Evolutionary conservation across 805 yeast species (phyloP), one percentile per base, ranked within the genome.

Genomic region (Yarrowia alimentaria): DNA sequence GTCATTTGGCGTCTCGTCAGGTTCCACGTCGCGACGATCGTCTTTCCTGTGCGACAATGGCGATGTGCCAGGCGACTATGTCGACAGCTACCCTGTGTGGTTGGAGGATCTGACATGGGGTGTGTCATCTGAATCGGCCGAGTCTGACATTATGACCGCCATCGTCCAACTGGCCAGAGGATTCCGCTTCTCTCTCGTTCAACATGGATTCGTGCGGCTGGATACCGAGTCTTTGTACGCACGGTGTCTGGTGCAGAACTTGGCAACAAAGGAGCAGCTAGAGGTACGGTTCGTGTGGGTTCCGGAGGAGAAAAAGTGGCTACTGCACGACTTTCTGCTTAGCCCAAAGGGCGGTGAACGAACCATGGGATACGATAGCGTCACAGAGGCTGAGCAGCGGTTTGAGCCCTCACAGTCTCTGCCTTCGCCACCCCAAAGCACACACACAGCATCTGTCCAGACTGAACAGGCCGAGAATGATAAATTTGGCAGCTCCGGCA

Each of bases 81-180:
- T 19, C 19, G 37, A 30, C 22, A 16, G 22, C 11, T 43, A 30
- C n/a, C 50, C 50, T 4, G 29, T 37, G 13, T 43, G 50, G 50
- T n/a, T 43, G 28, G 37, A 30, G n/a, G 30, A 43, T 13, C 29
- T 43, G 29, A 31, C 37, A 17, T 43, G 50, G 50, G 47, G 47
- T 9, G 33, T 28, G 24, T 40, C 47, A 4, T 20, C 50, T 2
- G 37, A 43, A 6, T 19, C 14, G 14, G 22, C 12, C 3, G 50
- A 30, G 14, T 10, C 50, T 1, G 33, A 26, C 24, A 28, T 40
- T 6, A 40, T 40, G 25, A 18, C 24, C 4, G 33, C 6, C 5
- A 33, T 40, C 3, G 37, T 24, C 8, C 28, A 30, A 3, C 26
- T 43, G n/a, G 50, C 50, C 1, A n/a, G 30, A 11, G 28, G 21